Evolutionary conservation across 2,329 filamentous ascomycete genomes (phyloP), one percentile per base, ranked within the genome.

Genomic region (Penicillium sp.): DNA sequence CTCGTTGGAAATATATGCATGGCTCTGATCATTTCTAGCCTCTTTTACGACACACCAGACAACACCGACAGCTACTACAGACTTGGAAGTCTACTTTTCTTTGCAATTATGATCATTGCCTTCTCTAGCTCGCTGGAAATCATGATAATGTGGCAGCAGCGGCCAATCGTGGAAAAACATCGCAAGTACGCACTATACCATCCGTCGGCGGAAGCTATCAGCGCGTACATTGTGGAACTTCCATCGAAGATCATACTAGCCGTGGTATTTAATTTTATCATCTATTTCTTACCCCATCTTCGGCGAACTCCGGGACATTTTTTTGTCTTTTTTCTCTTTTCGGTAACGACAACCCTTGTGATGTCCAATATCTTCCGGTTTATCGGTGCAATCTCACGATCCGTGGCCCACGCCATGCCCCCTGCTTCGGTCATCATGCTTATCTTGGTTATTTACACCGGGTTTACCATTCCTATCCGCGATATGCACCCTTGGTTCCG

Each of bases 131-230:
- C 87, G 48, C 80, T 92, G 40, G 90, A 94, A 73, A 93, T 96
- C 69, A 74, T 94, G 37, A 91, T 89, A 0, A 82, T 96, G 4
- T 97, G 93, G 73, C 84, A 89, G 10, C 91, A 96, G 82, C 87
- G 92, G 25, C 89, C 90, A 1, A 96, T 96, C 63, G 90, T 97
- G 58, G 91, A 96, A 70, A 96, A 96, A 70, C 92, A 97, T 66
- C 78, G 81, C 57, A 85, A 88, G 56, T 96, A 96, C 69, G 91
- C 91, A 10, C 80, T 96, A 5, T 96, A 96, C 68, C 92, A 96
- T 67, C 91, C 92, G 0, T 91, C 89, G 2, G 89, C 91, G n/a
- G 91, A 97, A 78, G 90, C 91, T 14, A 82, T 90, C 57, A 85
- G 89, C 0, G 94, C 89, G 7, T 93, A 96, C 85, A 75, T 97